Evolutionary conservation across 148 eudicot genomes (phyloP).

Genomic region (Simmondsia chinensis): DNA sequence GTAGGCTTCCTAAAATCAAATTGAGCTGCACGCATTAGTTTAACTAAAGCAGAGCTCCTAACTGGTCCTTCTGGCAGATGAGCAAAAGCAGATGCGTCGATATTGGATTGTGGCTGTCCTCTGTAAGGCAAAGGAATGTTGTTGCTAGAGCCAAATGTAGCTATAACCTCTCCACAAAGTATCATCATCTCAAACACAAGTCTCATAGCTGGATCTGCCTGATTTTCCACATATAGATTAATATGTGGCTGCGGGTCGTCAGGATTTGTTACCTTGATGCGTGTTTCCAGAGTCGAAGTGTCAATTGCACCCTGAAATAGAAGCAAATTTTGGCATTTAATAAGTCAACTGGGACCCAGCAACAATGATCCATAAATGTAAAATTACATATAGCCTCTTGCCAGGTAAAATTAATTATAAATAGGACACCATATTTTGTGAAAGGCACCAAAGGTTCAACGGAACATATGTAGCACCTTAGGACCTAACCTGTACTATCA

Average conservation of each 20-base stretch:
- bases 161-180: slow-evolving; percentile 93
- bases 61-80: slow-evolving; percentile 99
- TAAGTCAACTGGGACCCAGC: too few relatives aligned
- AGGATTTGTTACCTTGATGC: slow-evolving; percentile 80
- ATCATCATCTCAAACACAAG: slow-evolving; percentile 99
- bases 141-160: slow-evolving; percentile 70
- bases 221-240: slow-evolving; percentile 86
- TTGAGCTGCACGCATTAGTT: slow-evolving; percentile 85
- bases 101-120: slow-evolving; percentile 81
- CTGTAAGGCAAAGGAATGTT: slow-evolving; percentile 75
- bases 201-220: slow-evolving; percentile 83
- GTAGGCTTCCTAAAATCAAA: slow-evolving; percentile 88
- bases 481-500: too few relatives aligned
- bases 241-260: slow-evolving; percentile 86
- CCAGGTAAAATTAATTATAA: too few relatives aligned
- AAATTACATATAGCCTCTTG: too few relatives aligned
- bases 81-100: slow-evolving; percentile 69
- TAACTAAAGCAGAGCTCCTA: slow-evolving; percentile 67
- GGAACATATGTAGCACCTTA: too few relatives aligned
- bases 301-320: slow-evolving; percentile 81
- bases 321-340: too few relatives aligned
- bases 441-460: too few relatives aligned
- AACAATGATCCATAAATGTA: too few relatives aligned
- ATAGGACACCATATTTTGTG: too few relatives aligned
- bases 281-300: slow-evolving; percentile 66